A percentile compares a stretch with the other conserved stretches of the same genome.
Evolutionary conservation across 2,329 filamentous ascomycete species (phyloP).

Genomic region (Hirsutella rhossiliensis): DNA sequence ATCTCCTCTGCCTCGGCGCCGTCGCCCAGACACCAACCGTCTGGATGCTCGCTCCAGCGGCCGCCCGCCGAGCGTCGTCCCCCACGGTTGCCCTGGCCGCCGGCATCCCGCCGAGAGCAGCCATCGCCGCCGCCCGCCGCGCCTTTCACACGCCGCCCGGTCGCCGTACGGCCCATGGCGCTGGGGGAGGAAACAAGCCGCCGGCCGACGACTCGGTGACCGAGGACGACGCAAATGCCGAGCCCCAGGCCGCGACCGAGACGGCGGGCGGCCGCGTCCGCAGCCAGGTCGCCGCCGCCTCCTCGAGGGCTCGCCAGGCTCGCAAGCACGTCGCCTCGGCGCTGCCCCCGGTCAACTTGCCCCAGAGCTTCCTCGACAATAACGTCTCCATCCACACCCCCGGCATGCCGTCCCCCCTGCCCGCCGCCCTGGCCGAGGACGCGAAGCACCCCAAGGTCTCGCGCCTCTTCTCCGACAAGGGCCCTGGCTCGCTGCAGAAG

Average conservation of each 20-base stretch:
- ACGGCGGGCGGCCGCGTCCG: conserved; percentile 14
- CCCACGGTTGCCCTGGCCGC: conserved; percentile 11
- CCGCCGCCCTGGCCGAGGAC: conserved; percentile 19
- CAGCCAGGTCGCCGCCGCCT: conserved; percentile 10
- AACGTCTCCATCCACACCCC: conserved; percentile 28
- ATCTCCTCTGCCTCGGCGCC: conserved; percentile 6
- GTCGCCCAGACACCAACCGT: conserved; percentile 8
- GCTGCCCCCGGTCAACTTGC: conserved; percentile 41
- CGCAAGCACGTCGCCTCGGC: conserved; percentile 22
- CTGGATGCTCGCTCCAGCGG: conserved; percentile 19
- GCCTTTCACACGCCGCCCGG: conserved; percentile 11
- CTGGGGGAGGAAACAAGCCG: conserved; percentile 5
- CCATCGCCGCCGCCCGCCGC: conserved; percentile 5
- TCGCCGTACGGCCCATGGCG: conserved; percentile 6
- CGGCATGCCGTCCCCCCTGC: conserved; percentile 15
- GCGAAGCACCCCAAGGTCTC: conserved; percentile 18
- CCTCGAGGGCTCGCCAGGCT: conserved; percentile 18
- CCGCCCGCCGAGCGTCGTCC: conserved; percentile 13
- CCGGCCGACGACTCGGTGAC: conserved; percentile 14
- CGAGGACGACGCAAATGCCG: conserved; percentile 14
- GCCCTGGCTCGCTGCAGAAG: conserved; percentile 10
- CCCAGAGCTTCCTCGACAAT: conserved; percentile 41
- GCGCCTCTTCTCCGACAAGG: conserved; percentile 14
- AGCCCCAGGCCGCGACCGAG: conserved; percentile 16
- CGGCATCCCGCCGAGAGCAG: conserved; percentile 9